Evolutionary conservation across 2,329 filamentous ascomycete species (phyloP).

Genomic region (Zopfia rhizophila): DNA sequence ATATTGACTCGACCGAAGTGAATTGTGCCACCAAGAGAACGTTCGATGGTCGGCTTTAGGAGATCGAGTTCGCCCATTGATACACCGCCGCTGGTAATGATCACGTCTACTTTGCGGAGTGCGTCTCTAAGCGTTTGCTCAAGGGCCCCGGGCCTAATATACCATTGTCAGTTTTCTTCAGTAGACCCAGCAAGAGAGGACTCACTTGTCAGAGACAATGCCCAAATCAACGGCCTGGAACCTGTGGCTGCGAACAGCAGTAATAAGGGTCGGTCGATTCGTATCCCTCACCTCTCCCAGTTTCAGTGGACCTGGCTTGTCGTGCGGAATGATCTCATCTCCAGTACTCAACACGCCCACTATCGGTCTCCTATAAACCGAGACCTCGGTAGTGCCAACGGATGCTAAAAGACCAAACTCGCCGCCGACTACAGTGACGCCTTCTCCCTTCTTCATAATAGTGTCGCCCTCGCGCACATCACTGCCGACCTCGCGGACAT

Average conservation of each 20-base stretch:
- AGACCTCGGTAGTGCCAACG: constrained; percentile 77
- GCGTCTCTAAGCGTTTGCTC: constrained; percentile 81
- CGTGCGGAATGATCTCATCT: constrained; percentile 87
- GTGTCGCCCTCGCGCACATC: constrained; percentile 77
- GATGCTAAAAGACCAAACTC: constrained; percentile 91
- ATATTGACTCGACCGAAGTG: constrained; percentile 96
- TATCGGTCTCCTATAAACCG: constrained; percentile 78
- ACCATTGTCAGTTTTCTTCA: constrained; percentile 27
- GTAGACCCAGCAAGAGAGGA: not conserved
- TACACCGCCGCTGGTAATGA: constrained; percentile 93
- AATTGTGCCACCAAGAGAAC: constrained; percentile 87
- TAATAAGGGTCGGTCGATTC: constrained; percentile 87
- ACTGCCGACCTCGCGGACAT: constrained; percentile 90
- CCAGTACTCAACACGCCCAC: constrained; percentile 93
- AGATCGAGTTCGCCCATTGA: constrained; percentile 98
- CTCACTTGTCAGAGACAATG: constrained; percentile 77
- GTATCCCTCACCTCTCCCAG: constrained; percentile 92
- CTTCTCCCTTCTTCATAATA: constrained; percentile 80
- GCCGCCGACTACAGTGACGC: constrained; percentile 86
- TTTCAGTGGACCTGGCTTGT: constrained; percentile 69
- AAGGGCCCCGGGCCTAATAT: constrained; percentile 70
- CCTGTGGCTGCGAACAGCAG: constrained; percentile 77
- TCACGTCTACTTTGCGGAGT: constrained; percentile 77
- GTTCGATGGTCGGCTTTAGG: constrained; percentile 94
- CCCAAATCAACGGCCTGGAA: constrained; percentile 86